These are phyloP conservation scores for Neurospora sp. DNA, from an alignment of 495 filamentous ascomycete genomes.

Conservation along the genomic window DNA sequence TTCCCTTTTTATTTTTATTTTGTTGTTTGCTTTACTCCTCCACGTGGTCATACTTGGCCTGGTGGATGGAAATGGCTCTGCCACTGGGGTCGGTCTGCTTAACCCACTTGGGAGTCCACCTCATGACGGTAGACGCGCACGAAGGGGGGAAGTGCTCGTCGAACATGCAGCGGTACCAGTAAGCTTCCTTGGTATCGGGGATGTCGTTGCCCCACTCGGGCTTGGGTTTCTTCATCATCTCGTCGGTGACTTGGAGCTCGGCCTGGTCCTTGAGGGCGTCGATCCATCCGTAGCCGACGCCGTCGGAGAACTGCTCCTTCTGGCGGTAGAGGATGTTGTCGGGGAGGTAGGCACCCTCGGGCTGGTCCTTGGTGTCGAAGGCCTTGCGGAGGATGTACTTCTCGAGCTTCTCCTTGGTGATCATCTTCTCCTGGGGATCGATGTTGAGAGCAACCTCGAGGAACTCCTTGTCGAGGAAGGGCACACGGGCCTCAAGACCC, in stretches of 20 bases:
- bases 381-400: constrained; percentile 97
- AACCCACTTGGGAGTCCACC: constrained; percentile 97
- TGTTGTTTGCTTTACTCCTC: constrained; percentile 6
- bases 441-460: constrained; percentile 84
- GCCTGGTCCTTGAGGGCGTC: constrained; percentile 92
- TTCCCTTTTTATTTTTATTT: neutral
- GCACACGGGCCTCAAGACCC: constrained; percentile 96
- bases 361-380: constrained; percentile 85
- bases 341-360: constrained; percentile 74
- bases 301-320: constrained; percentile 98
- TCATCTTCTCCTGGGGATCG: constrained; percentile 91
- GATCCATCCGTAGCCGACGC: constrained; percentile 98
- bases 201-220: constrained; percentile 85
- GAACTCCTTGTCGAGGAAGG: constrained; percentile 96
- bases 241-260: constrained; percentile 77
- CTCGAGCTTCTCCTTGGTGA: constrained; percentile 81
- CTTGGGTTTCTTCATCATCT: constrained; percentile 96
- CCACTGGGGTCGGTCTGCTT: constrained; percentile 93
- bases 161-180: constrained; percentile 98
- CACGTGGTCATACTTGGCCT: constrained; percentile 51
- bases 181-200: constrained; percentile 95
- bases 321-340: constrained; percentile 94
- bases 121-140: constrained; percentile 86
- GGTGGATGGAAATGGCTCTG: constrained; percentile 61
- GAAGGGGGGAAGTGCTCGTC: constrained; percentile 93